Evolutionary conservation across 1,284 basidiomycete genomes (phyloP).

Genomic region (Pholiota adiposa): DNA sequence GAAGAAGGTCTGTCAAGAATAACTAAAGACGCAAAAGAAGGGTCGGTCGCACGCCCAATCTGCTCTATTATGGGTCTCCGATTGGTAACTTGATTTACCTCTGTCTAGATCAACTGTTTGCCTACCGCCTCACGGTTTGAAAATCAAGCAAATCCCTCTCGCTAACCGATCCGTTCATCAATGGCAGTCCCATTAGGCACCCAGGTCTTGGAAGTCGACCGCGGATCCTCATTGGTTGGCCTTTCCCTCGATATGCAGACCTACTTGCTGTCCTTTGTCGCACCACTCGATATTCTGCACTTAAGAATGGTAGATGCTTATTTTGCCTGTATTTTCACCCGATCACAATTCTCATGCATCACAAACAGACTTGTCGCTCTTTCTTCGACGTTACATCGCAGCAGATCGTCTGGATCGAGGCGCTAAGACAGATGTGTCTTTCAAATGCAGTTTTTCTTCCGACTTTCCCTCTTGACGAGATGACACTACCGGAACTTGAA

Average conservation of each 20-base stretch:
- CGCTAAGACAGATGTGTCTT: constrained; percentile 16
- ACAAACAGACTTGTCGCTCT: constrained; percentile 16
- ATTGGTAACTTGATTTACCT: background rate
- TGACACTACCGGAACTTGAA: constrained; percentile 24
- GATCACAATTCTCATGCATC: background rate
- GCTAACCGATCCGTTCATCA: background rate
- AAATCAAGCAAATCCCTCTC: background rate
- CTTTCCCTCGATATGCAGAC: constrained; percentile 14
- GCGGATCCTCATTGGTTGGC: background rate
- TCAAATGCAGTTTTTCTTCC: constrained; percentile 18
- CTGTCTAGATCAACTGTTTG: background rate
- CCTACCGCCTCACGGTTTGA: background rate
- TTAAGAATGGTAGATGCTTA: constrained; percentile 12
- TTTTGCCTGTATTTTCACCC: background rate
- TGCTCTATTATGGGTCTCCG: background rate
- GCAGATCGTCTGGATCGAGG: constrained; percentile 23
- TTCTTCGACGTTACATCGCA: constrained; percentile 13
- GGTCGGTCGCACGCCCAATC: background rate
- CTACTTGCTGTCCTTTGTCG: constrained; percentile 7
- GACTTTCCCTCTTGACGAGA: constrained; percentile 20
- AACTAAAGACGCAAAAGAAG: too few relatives aligned
- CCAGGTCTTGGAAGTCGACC: background rate
- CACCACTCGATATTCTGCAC: constrained; percentile 14
- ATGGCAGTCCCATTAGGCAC: background rate
- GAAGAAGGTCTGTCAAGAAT: background rate